A percentile compares a stretch with the other conserved stretches of the same genome.
These are phyloP conservation scores for Mycosphaerella sp. DNA, from an alignment of 2,329 filamentous ascomycete species.

Conservation along the genomic window DNA sequence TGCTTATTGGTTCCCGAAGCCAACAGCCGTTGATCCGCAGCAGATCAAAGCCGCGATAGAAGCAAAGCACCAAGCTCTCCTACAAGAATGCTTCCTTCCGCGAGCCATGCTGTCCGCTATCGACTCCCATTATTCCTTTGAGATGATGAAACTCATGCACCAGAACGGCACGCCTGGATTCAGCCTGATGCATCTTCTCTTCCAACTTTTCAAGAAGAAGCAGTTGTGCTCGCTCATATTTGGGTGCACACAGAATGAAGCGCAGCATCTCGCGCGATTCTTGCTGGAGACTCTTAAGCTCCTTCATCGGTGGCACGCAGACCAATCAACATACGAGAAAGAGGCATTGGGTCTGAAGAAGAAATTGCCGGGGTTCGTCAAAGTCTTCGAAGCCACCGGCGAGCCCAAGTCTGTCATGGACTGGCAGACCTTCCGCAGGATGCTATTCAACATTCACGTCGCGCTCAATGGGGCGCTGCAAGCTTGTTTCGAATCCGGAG, in stretches of 20 bases:
- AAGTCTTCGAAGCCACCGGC: conserved; percentile 56
- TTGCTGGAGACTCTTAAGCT: conserved; percentile 75
- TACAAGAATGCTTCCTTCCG: conserved; percentile 91
- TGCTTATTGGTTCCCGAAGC: conserved; percentile 60
- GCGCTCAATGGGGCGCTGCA: conserved; percentile 73
- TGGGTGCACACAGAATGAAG: conserved; percentile 81
- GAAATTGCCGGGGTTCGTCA: conserved; percentile 71
- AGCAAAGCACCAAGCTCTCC: conserved; percentile 63
- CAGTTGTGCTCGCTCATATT: conserved; percentile 77
- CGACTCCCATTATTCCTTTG: conserved; percentile 84
- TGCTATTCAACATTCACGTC: conserved; percentile 87
- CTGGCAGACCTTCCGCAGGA: conserved; percentile 76
- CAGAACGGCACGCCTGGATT: conserved; percentile 78
- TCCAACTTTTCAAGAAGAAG: conserved; percentile 77
- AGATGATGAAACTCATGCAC: conserved; percentile 81
- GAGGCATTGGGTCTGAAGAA: conserved; percentile 64
- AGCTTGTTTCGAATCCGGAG: conserved; percentile 69
- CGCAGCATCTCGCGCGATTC: conserved; percentile 88
- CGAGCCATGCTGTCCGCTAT: conserved; percentile 74
- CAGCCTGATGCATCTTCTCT: conserved; percentile 74
- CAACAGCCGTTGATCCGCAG: conserved; percentile 7
- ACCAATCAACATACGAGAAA: conserved; percentile 69
- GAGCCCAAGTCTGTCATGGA: conserved; percentile 65
- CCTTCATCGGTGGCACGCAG: conserved; percentile 75
- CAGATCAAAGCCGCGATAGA: conserved; percentile 41